Evolutionary conservation across 768 basidiomycete genomes (phyloP).

Genomic region (Cubamyces lactineus): DNA sequence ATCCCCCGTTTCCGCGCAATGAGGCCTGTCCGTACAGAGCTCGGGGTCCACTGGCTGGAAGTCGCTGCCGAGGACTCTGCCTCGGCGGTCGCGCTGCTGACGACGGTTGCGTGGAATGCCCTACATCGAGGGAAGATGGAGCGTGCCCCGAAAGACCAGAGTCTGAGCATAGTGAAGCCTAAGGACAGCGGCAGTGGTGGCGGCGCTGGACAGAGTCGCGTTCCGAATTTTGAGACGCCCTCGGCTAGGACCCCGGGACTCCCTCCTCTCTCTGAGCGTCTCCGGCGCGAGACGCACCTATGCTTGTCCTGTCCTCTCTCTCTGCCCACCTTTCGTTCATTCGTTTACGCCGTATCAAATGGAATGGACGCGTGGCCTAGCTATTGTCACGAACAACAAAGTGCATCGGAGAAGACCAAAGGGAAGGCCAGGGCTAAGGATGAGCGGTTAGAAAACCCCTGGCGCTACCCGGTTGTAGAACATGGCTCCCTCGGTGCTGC

Average conservation of each 20-base stretch:
- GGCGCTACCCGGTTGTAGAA: slow-evolving; percentile 57
- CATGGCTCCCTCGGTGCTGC: slow-evolving; percentile 59
- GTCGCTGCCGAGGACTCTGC: slow-evolving; percentile 34
- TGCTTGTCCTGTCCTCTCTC: background rate
- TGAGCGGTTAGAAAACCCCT: slow-evolving; percentile 28
- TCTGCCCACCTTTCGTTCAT: background rate
- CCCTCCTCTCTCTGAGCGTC: background rate
- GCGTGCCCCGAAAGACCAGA: slow-evolving; percentile 50
- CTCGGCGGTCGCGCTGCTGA: slow-evolving; percentile 37
- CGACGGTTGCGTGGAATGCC: slow-evolving; percentile 48
- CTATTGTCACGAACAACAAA: slow-evolving; percentile 39
- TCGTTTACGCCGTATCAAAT: slow-evolving; percentile 42
- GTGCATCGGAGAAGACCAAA: slow-evolving; percentile 33
- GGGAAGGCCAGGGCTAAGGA: slow-evolving; percentile 39
- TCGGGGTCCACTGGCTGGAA: slow-evolving; percentile 76
- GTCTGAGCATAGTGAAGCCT: slow-evolving; percentile 50
- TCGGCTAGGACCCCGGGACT: slow-evolving; percentile 19
- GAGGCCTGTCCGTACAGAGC: slow-evolving; percentile 86
- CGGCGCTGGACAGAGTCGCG: slow-evolving; percentile 14
- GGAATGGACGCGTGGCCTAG: slow-evolving; percentile 80
- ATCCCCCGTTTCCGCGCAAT: slow-evolving; percentile 96
- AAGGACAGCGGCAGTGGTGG: slow-evolving; percentile 8
- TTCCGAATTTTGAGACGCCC: slow-evolving; percentile 26
- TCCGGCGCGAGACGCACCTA: background rate
- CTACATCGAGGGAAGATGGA: slow-evolving; percentile 42